Conservation (phyloP, 2,329 filamentous ascomycete species). For the Intubia oerlemansii region DNA sequence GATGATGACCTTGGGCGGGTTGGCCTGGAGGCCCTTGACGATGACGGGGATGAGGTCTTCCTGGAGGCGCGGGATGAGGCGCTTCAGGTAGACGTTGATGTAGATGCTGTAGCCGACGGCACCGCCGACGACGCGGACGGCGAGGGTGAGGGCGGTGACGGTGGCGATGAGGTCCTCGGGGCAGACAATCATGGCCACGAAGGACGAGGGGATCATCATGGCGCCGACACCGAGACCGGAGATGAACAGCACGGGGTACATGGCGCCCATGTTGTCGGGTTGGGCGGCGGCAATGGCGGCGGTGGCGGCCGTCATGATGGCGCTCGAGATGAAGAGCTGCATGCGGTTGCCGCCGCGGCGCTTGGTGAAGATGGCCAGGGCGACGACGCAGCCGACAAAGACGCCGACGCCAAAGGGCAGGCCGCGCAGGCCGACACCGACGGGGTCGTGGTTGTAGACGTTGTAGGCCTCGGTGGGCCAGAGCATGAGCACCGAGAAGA, state of each 20-base stretch:
- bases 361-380: conserved; percentile 32
- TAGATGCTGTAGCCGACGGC: conserved; percentile 39
- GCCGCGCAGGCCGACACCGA: conserved; percentile 41
- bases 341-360: conserved; percentile 36
- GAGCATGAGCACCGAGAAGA: conserved; percentile 33
- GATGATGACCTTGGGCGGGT: conserved; percentile 8
- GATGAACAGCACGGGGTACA: conserved; percentile 37
- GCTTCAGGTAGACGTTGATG: conserved; percentile 30
- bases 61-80: conserved; percentile 21
- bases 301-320: conserved; percentile 43
- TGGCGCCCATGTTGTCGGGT: conserved; percentile 27
- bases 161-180: conserved; percentile 51
- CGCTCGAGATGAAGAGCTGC: conserved; percentile 35
- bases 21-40: conserved; percentile 16
- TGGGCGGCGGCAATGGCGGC: conserved; percentile 28
- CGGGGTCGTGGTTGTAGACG: conserved; percentile 41
- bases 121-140: conserved; percentile 48
- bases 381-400: conserved; percentile 35
- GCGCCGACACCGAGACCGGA: conserved; percentile 44
- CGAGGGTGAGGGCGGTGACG: conserved; percentile 43
- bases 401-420: conserved; percentile 44
- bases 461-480: conserved; percentile 46
- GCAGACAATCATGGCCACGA: conserved; percentile 48
- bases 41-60: conserved; percentile 29
- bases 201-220: conserved; percentile 44